Conservation (phyloP, 495 filamentous ascomycete species). For the Trichoderma asperelloides region DNA sequence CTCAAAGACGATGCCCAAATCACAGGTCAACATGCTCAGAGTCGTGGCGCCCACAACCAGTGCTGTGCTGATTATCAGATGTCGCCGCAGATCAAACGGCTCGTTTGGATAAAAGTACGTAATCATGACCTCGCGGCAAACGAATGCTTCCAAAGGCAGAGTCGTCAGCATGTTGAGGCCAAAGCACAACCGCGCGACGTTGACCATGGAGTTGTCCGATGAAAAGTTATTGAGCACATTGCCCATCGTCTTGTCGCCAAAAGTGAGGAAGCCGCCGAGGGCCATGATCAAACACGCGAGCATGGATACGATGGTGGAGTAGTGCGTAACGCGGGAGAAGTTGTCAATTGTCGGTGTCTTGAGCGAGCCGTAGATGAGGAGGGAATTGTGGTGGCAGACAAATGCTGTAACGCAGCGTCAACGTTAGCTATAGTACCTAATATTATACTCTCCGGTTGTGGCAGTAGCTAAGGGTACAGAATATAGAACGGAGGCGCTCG, state of each 20-base stretch:
- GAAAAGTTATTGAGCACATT: conserved; percentile 99
- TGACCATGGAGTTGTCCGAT: conserved; percentile 78
- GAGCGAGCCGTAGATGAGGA: conserved; percentile 93
- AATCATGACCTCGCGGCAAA: conserved; percentile 92
- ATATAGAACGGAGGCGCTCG: conserved; percentile 19
- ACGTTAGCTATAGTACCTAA: conserved; percentile 23
- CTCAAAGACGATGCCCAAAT: conserved; percentile 90
- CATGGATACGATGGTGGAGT: conserved; percentile 80
- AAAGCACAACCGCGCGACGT: conserved; percentile 88
- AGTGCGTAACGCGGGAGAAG: conserved; percentile 86
- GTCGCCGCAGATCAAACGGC: conserved; percentile 72
- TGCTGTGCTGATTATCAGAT: conserved; percentile 73
- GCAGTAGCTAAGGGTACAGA: no score
- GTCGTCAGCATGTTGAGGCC: conserved; percentile 98
- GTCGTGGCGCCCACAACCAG: conserved; percentile 73
- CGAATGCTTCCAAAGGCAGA: conserved; percentile 89
- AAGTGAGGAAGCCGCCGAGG: conserved; percentile 80
- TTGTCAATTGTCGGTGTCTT: conserved; percentile 90
- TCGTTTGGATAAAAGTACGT: conserved; percentile 81
- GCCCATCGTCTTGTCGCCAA: conserved; percentile 82
- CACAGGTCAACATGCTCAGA: conserved; percentile 75
- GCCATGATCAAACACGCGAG: conserved; percentile 83
- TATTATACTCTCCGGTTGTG: neutral
- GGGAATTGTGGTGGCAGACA: conserved; percentile 91
- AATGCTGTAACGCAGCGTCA: conserved; percentile 49